A percentile compares a stretch with the other conserved stretches of the same genome.
Conservation (phyloP, 805 yeast genomes). For the Scheffersomyces ergatensis region DNA sequence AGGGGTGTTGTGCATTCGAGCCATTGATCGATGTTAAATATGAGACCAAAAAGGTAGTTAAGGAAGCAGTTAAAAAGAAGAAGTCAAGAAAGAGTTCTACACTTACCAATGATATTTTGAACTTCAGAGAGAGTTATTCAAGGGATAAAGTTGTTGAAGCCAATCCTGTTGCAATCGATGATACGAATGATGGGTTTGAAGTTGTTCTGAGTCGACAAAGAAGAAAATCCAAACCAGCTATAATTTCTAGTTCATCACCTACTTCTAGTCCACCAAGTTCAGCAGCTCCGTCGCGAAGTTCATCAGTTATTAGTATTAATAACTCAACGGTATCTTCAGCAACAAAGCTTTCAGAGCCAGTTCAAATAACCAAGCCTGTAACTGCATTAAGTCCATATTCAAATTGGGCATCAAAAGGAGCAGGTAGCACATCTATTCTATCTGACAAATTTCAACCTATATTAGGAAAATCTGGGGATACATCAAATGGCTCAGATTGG, state of each 20-base stretch:
- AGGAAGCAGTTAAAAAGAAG: slow-evolving; percentile 11
- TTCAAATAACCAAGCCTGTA: neutral
- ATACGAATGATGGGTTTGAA: slow-evolving; percentile 20
- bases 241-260: slow-evolving; percentile 4
- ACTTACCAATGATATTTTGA: slow-evolving; percentile 15
- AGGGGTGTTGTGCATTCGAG: slow-evolving; percentile 30
- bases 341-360: neutral
- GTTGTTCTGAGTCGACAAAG: slow-evolving; percentile 18
- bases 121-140: slow-evolving; percentile 22
- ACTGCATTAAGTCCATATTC: slow-evolving; percentile 22
- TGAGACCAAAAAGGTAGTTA: slow-evolving; percentile 8
- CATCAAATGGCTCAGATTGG: neutral
- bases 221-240: slow-evolving; percentile 11
- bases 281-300: neutral
- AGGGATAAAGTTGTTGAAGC: slow-evolving; percentile 14
- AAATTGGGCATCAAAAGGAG: slow-evolving; percentile 20
- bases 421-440: slow-evolving; percentile 10
- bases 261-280: slow-evolving; percentile 3
- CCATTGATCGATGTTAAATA: slow-evolving; percentile 33
- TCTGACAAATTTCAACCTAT: slow-evolving; percentile 6
- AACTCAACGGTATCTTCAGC: neutral
- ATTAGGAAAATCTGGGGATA: neutral
- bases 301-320: neutral
- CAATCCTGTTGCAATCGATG: slow-evolving; percentile 8
- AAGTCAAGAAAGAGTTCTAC: slow-evolving; percentile 24